phyloP scores from a whole-genome alignment of 805 yeast species.

The Priceomyces fermenticarens region DNA sequence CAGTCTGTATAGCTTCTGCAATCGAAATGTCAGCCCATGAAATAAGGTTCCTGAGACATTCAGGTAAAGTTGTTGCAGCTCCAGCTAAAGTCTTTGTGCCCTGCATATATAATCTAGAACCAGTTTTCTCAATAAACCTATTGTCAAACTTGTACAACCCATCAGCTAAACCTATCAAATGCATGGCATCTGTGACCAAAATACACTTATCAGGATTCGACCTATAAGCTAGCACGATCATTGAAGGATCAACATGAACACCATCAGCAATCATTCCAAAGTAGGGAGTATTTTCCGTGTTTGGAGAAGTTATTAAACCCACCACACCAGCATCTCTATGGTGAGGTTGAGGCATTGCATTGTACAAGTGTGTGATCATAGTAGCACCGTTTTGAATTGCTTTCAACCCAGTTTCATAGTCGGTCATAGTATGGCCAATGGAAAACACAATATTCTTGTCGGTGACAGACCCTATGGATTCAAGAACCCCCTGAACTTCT shows the following conservation, averaged over 20 bases:
- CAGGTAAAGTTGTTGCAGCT: constrained; percentile 53
- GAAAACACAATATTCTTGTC: constrained; percentile 37
- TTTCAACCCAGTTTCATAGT: constrained; percentile 32
- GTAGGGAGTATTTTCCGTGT: constrained; percentile 34
- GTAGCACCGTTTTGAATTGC: constrained; percentile 52
- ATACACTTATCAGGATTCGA: constrained; percentile 53
- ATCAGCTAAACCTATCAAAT: constrained; percentile 53
- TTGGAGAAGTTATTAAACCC: constrained; percentile 41
- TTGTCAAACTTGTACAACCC: constrained; percentile 55
- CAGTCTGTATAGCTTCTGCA: constrained; percentile 54
- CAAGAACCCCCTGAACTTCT: constrained; percentile 46
- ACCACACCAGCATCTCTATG: constrained; percentile 58
- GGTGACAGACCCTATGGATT: constrained; percentile 35
- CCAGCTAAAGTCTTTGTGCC: constrained; percentile 62
- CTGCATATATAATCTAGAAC: constrained; percentile 44
- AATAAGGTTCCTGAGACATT: constrained; percentile 48
- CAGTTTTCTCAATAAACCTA: constrained; percentile 46
- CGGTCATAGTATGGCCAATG: constrained; percentile 48
- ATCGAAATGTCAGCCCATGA: constrained; percentile 48
- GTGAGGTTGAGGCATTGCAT: constrained; percentile 62
- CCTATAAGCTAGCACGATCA: constrained; percentile 48
- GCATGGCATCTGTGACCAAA: constrained; percentile 59
- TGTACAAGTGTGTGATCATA: constrained; percentile 61
- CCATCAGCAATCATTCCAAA: constrained; percentile 59
- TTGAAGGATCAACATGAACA: constrained; percentile 56